Conservation (phyloP, 805 yeast species). For the Maudiozyma turicensis region DNA sequence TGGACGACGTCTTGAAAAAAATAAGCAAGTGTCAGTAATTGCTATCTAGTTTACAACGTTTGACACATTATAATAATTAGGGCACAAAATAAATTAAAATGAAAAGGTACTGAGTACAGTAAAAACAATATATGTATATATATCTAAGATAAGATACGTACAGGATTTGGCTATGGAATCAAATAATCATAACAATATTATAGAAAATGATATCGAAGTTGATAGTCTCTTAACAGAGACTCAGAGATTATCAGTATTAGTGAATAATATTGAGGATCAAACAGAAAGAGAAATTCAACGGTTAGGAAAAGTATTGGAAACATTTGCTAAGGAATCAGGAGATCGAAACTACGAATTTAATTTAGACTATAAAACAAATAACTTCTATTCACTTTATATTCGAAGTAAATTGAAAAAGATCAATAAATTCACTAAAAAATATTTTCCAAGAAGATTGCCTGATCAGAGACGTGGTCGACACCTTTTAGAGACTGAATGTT, state of each 20-base stretch:
- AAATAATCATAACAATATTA: not conserved
- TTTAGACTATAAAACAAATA: not conserved
- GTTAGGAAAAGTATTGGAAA: constrained; percentile 4
- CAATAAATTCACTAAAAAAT: not conserved
- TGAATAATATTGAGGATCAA: constrained; percentile 2
- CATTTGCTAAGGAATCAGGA: not conserved
- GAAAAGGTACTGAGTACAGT: too few relatives aligned
- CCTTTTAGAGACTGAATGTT: not conserved
- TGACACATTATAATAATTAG: too few relatives aligned
- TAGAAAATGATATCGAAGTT: not conserved
- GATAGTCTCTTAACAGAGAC: constrained; percentile 1
- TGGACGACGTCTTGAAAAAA: too few relatives aligned
- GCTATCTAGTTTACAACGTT: too few relatives aligned
- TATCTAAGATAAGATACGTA: too few relatives aligned
- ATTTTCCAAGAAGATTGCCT: not conserved
- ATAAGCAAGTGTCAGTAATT: too few relatives aligned
- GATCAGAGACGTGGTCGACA: too few relatives aligned
- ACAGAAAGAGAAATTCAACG: constrained; percentile 4
- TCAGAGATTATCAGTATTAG: not conserved
- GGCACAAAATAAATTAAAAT: too few relatives aligned
- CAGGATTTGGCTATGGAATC: not conserved
- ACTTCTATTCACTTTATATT: not conserved
- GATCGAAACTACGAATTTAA: not conserved
- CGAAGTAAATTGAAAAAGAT: not conserved
- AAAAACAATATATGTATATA: too few relatives aligned